Percentiles rank a stretch among this genome's conserved stretches.
phyloP scores from a whole-genome alignment of 805 yeast genomes.

The Jamesozyma rosinii region DNA sequence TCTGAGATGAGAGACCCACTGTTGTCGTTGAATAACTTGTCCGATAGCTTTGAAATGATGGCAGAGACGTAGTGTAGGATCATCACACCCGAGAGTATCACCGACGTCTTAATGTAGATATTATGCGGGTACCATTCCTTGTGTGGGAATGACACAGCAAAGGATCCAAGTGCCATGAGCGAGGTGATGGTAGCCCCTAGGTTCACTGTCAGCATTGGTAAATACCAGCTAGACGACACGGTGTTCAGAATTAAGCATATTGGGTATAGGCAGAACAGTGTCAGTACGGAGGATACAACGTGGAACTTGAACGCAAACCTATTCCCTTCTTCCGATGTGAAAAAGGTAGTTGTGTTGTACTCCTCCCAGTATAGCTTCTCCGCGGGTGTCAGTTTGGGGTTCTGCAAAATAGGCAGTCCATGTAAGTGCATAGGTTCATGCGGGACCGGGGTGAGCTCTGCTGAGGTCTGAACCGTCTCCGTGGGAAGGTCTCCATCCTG shows the following conservation, averaged over 20 bases:
- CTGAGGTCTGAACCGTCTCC: no score
- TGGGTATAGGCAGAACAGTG: constrained; percentile 58
- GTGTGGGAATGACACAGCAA: constrained; percentile 46
- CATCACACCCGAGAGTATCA: constrained; percentile 46
- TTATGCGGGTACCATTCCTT: constrained; percentile 60
- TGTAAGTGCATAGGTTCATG: constrained; percentile 45
- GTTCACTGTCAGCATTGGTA: constrained; percentile 49
- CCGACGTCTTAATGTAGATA: constrained; percentile 59
- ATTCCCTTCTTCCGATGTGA: constrained; percentile 42
- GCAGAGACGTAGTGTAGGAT: constrained; percentile 49
- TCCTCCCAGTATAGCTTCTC: constrained; percentile 70
- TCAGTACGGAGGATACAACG: constrained; percentile 34
- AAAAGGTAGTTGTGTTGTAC: constrained; percentile 70
- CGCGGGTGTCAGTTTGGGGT: constrained; percentile 54
- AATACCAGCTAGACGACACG: constrained; percentile 47
- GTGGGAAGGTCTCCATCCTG: no score
- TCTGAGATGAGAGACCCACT: background rate
- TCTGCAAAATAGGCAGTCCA: constrained; percentile 61
- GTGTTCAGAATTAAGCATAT: constrained; percentile 54
- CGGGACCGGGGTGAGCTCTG: constrained; percentile 33
- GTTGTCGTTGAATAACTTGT: background rate
- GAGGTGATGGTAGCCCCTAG: constrained; percentile 40
- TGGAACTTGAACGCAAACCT: constrained; percentile 50
- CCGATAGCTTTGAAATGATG: constrained; percentile 38
- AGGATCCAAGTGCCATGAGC: constrained; percentile 46